phyloP scores from a whole-genome alignment of 2,329 filamentous ascomycete genomes.

The Ceratocystis huliohia region DNA sequence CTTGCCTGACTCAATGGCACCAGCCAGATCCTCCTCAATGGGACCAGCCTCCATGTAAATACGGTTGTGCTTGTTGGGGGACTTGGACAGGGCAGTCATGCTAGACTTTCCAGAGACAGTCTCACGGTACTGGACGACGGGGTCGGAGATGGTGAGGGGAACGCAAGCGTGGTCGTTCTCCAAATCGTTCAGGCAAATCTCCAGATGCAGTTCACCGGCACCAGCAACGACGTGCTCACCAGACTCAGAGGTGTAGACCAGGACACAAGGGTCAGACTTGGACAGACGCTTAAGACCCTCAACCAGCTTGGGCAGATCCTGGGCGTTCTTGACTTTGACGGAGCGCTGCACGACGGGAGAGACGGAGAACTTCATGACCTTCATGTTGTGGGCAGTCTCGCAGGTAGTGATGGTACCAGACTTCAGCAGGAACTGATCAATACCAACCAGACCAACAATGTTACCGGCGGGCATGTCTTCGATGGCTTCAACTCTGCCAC shows the following conservation, averaged over 20 bases:
- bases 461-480: slow-evolving; percentile 98
- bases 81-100: slow-evolving; percentile 98
- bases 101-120: slow-evolving; percentile 72
- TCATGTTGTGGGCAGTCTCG: slow-evolving; percentile 98
- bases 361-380: slow-evolving; percentile 99
- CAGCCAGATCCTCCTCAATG: slow-evolving; percentile 78
- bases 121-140: slow-evolving; percentile 97
- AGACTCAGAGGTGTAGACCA: slow-evolving; percentile 77
- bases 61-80: slow-evolving; percentile 99
- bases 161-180: slow-evolving; percentile 99
- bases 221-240: slow-evolving; percentile 98
- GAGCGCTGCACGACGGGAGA: slow-evolving; percentile 97
- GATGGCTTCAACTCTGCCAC: slow-evolving; percentile 96
- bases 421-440: slow-evolving; percentile 99
- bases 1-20: slow-evolving; percentile 83
- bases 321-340: slow-evolving; percentile 99
- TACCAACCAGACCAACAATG: slow-evolving; percentile 98
- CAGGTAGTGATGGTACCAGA: slow-evolving; percentile 97
- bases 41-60: slow-evolving; percentile 90
- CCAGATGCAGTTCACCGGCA: slow-evolving; percentile 97
- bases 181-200: slow-evolving; percentile 99
- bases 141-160: slow-evolving; percentile 93
- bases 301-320: slow-evolving; percentile 98
- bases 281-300: slow-evolving; percentile 99
- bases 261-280: slow-evolving; percentile 98